Evolutionary conservation across 495 filamentous ascomycete species (phyloP), one percentile per base, ranked within the genome.

Genomic region (Saxophila tyrrhenica): DNA sequence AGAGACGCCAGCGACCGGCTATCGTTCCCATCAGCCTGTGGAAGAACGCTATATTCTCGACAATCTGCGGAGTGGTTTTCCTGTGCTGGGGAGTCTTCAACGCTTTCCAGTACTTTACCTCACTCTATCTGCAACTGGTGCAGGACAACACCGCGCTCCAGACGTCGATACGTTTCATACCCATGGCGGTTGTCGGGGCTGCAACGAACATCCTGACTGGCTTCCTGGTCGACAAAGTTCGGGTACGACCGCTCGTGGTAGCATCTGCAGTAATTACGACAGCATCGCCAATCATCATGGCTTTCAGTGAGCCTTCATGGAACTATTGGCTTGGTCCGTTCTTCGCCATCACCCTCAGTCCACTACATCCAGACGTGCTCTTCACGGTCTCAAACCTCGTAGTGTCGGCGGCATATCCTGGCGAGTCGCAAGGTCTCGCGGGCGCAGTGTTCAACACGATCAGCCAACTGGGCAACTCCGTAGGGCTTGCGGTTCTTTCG

Each of bases 21-120:
- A 55, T 82, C 38, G 78, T 82, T 1, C 78, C 78, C 0, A 82
- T 79, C 62, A 67, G 67, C 0, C 51, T 81, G 1, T 81, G 78
- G 78, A 69, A 65, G 24, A 78, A 77, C 35, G 54, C 56, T 0
- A 64, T 69, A 0, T 81, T 80, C 50, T 67, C 74, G 0, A 72
- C 55, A 19, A 71, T 74, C 3, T 80, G 76, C 56, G 47, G 77
- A 15, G 77, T 75, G 59, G 72, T 81, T 0, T 55, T 77, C 0
- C 60, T 81, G 8, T 68, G 69, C 0, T 73, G 68, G 54, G 78
- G 69, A 3, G 71, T 73, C 0, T 48, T 73, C n/a, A 74, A 78
- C 35, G n/a, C 9, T 39, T 9, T 39, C n/a, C n/a, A n/a, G n/a
- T n/a, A n/a, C n/a, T n/a, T n/a, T n/a, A n/a, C n/a, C n/a, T n/a